A percentile compares a stretch with the other conserved stretches of the same genome.
These are phyloP conservation scores for Withania somnifera DNA, from an alignment of 305 asterid species.

Conservation along the genomic window DNA sequence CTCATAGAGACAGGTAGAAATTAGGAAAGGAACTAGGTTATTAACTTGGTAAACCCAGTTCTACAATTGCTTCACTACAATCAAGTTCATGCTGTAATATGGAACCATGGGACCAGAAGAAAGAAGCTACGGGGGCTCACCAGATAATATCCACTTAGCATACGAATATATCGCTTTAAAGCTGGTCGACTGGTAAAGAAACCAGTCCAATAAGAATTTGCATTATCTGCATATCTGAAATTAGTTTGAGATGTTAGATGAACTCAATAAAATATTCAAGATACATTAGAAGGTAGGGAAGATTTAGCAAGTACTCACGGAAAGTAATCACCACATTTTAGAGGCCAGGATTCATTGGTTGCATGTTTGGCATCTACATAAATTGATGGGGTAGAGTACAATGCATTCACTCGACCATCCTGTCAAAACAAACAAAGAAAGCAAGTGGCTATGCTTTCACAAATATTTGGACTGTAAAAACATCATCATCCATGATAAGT, in stretches of 20 bases:
- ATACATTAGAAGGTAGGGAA: neutral
- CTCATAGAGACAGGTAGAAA: neutral
- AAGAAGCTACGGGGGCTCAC: conserved; percentile 16
- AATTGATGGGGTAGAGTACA: conserved; percentile 80
- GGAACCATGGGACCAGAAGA: neutral
- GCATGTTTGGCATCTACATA: conserved; percentile 69
- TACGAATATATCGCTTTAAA: conserved; percentile 58
- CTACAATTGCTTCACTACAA: neutral
- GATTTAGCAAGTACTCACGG: conserved; percentile 43
- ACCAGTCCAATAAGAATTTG: conserved; percentile 79
- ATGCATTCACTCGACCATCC: conserved; percentile 81
- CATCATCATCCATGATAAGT: neutral
- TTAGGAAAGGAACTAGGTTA: neutral
- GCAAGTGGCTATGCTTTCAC: neutral
- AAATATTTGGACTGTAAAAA: neutral
- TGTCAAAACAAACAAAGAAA: conserved; percentile 19
- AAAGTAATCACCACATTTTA: conserved; percentile 69
- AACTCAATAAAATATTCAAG: neutral
- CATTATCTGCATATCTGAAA: conserved; percentile 50
- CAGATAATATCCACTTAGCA: conserved; percentile 72
- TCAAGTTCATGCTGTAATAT: neutral
- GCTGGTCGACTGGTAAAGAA: conserved; percentile 77
- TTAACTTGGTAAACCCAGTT: neutral
- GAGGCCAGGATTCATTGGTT: conserved; percentile 54
- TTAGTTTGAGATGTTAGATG: conserved; percentile 2